Evolutionary conservation across 495 filamentous ascomycete genomes (phyloP), one percentile per base, ranked within the genome.

Genomic region (Bryoglossum gracile): DNA sequence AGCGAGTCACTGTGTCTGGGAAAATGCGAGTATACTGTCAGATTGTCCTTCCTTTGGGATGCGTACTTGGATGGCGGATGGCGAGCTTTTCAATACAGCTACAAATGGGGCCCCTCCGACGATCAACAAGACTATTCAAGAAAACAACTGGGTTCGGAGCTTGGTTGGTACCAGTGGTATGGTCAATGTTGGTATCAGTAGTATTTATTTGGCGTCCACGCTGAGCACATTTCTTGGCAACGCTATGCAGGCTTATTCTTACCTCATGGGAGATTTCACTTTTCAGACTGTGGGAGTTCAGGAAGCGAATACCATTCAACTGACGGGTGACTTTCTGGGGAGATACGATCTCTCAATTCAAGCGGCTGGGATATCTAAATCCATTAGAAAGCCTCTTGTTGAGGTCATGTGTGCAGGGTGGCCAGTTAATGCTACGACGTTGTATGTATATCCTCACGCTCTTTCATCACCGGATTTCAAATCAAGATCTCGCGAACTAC

Each of bases 1-100:
- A 17, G n/a, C 4, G n/a, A 10, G n/a, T 14, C 37, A 40, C 4
- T 40, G 37, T 40, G n/a, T 40, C 21, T 10, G 19, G 11, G n/a
- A 2, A 14, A 40, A 40, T 40, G 37, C 37, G 21, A 17, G n/a
- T 13, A 4, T 40, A 4, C 10, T 40, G 19, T 10, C 14, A 17
- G 37, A 18, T 16, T 40, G 37, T 22, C 37, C 37, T 40, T 13
- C 37, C n/a, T 40, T 17, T 18, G 37, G 37, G 14, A 40, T 40
- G 37, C 37, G 37, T 13, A 17, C 16, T 4, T 40, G 37, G 37
- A 40, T 40, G 19, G 19, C 11, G 37, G 3, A 5, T 21, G 37
- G 21, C 37, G 37, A 40, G 2, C 19, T 14, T 14, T 40, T 18
- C 17, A 13, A 8, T 32, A 32, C n/a, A 8, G n/a, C 6, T 13